phyloP scores from a whole-genome alignment of 1,284 basidiomycete species.

The Earliella scabrosa region DNA sequence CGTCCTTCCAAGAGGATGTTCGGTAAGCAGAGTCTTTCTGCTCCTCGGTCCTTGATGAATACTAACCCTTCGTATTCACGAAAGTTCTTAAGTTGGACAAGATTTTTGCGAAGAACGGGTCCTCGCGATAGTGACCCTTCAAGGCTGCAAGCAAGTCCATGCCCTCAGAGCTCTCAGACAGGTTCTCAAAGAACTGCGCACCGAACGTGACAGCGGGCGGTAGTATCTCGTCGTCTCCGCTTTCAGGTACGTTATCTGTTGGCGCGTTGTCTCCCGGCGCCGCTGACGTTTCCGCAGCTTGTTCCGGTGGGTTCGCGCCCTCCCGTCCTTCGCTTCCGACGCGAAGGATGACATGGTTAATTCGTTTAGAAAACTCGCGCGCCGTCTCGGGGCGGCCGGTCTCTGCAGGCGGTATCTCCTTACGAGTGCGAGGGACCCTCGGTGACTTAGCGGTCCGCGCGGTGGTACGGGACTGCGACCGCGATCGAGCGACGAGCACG shows the following conservation, averaged over 20 bases:
- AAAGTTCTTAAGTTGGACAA: background rate
- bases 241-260: background rate
- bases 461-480: background rate
- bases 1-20: slow-evolving; percentile 15
- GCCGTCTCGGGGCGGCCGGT: background rate
- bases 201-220: too few relatives aligned
- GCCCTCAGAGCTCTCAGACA: background rate
- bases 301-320: background rate
- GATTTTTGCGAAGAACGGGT: background rate
- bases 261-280: background rate
- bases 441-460: background rate
- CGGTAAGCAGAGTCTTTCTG: slow-evolving; percentile 26
- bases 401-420: background rate
- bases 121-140: background rate
- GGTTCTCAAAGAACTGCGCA: background rate
- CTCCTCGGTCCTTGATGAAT: background rate
- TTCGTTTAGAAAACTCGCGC: background rate
- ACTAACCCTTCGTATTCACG: background rate
- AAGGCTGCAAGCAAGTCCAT: background rate
- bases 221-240: too few relatives aligned
- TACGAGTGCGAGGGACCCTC: too few relatives aligned
- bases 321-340: background rate
- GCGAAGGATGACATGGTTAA: background rate
- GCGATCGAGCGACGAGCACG: too few relatives aligned
- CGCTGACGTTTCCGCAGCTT: background rate